Evolutionary conservation across 148 eudicot species (phyloP).

Genomic region (Simmondsia chinensis): DNA sequence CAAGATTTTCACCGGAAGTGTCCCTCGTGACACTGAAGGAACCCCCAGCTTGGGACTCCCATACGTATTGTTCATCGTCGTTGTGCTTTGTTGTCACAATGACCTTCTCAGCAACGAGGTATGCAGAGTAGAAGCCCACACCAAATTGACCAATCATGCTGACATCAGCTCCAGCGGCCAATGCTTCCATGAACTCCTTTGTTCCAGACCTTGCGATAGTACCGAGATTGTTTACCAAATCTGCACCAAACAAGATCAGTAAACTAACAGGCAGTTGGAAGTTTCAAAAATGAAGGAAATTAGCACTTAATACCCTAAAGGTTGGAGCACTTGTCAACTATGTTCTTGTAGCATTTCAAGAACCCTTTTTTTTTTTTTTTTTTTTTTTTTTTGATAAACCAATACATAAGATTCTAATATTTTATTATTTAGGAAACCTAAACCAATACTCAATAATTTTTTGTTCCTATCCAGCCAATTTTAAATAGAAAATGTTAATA

Average conservation of each 20-base stretch:
- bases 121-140: constrained; percentile 69
- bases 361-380: no score
- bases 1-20: constrained; percentile 55
- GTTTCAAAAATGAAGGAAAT: no score
- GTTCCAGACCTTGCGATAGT: constrained; percentile 74
- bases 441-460: no score
- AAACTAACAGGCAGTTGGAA: not conserved
- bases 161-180: constrained; percentile 83
- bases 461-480: no score
- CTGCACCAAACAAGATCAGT: constrained; percentile 14
- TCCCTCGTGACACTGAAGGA: constrained; percentile 79
- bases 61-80: constrained; percentile 65
- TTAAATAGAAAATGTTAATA: no score
- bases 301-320: no score
- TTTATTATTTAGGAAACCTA: no score
- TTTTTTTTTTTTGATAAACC: no score
- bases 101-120: constrained; percentile 77
- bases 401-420: no score
- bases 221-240: constrained; percentile 80
- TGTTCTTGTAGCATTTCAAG: no score
- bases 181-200: constrained; percentile 81
- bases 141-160: constrained; percentile 84
- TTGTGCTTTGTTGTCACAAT: constrained; percentile 79
- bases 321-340: no score
- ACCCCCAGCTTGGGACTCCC: constrained; percentile 80